Evolutionary conservation across 257 asterid species (phyloP), one percentile per base, ranked within the genome.

Genomic region (Penstemon eatonii): DNA sequence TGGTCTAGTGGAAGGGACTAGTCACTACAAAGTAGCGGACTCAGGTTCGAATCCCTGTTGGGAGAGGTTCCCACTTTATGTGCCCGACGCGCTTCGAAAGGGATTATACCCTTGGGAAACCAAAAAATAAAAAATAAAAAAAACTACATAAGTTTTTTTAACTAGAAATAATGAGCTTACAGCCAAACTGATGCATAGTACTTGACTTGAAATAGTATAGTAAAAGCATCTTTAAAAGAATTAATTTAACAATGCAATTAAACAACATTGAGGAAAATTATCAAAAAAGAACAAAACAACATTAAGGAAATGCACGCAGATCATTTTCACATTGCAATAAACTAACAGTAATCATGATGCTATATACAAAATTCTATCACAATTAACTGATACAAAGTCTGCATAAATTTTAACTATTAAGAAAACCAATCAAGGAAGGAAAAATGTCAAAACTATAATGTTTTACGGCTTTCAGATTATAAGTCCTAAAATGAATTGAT

Each of bases 261-360:
- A 70, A 67, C 42, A 53, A 76, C 51, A 18, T 19, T 15, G 58
- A 65, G 66, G 67, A 15, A 15, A 15, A 15, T 15, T 15, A 15
- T 15, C 18, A 15, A 15, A 15, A 15, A 15, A 15, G 18, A 15
- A 15, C 0, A 15, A 65, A 70, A 67, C 42, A 53, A 76, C 51
- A 18, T n/a, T 15, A 53, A 65, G 66, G 67, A 76, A 60, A 54
- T 53, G 49, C 66, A 54, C 40, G 52, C 66, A 53, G 47, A 51
- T 37, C 52, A 55, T 53, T 60, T 33, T 46, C 18, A 46, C 8
- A 68, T 39, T 53, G 39, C 54, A 56, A 47, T 41, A 60, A 61
- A 33, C 67, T 12, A 38, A 64, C 49, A 59, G 33, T 25, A 38
- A 25, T 25, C 33, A 25, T 25, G 33, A 25, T 25, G 33, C 33